A percentile compares a stretch with the other conserved stretches of the same genome.
Conservation (phyloP, 2,329 filamentous ascomycete genomes). For the Magnaporthiopsis rhizophila region DNA sequence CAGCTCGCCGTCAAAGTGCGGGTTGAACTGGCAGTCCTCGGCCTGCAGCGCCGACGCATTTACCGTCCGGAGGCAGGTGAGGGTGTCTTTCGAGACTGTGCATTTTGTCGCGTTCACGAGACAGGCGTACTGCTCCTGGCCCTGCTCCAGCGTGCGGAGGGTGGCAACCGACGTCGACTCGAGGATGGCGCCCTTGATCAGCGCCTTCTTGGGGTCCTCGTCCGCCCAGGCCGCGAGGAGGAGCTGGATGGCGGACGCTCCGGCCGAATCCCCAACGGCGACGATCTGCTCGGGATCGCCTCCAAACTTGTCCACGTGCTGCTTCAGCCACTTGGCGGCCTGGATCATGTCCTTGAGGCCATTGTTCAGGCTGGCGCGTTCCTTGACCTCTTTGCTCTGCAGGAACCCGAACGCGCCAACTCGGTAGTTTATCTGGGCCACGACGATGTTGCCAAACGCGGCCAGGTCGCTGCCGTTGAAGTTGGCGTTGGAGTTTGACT, state of each 20-base stretch:
- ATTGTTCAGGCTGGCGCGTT: slow-evolving; percentile 39
- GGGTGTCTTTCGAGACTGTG: slow-evolving; percentile 14
- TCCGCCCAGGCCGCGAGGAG: slow-evolving; percentile 51
- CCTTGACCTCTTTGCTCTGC: slow-evolving; percentile 50
- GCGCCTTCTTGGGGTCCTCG: slow-evolving; percentile 24
- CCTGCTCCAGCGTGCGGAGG: slow-evolving; percentile 14
- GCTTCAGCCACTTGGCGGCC: slow-evolving; percentile 60
- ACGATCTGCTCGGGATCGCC: slow-evolving; percentile 61
- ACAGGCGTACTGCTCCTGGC: slow-evolving; percentile 15
- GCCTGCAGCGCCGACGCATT: slow-evolving; percentile 16
- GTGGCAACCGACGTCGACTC: slow-evolving; percentile 26
- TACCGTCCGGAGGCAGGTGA: slow-evolving; percentile 14
- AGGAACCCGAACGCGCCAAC: slow-evolving; percentile 70
- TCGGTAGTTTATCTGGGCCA: slow-evolving; percentile 70
- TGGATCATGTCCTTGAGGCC: slow-evolving; percentile 57
- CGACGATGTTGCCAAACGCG: slow-evolving; percentile 34
- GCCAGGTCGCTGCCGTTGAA: slow-evolving; percentile 53
- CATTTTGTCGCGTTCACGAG: slow-evolving; percentile 12
- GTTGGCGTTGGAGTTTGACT: slow-evolving; percentile 32
- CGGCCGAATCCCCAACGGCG: slow-evolving; percentile 61
- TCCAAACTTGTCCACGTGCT: slow-evolving; percentile 58
- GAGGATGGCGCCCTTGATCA: slow-evolving; percentile 42
- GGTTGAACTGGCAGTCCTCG: slow-evolving; percentile 17
- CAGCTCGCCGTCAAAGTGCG: slow-evolving; percentile 11
- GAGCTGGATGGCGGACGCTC: slow-evolving; percentile 55